These are phyloP conservation scores for Vanrija sp. DNA, from an alignment of 1,284 basidiomycete species.

Conservation along the genomic window DNA sequence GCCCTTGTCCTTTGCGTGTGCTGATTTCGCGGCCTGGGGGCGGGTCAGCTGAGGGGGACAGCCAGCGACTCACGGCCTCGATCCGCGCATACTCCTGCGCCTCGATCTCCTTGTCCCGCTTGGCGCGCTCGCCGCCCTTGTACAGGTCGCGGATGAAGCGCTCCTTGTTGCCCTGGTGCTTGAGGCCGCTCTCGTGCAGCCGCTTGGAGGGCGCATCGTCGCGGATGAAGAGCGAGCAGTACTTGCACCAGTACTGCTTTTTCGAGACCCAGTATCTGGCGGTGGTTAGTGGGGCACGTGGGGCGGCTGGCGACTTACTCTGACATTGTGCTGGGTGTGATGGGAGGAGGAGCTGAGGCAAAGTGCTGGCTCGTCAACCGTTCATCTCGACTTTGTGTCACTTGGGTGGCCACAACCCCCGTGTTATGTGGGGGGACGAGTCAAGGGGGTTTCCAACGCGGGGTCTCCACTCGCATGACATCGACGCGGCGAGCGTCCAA, in stretches of 20 bases:
- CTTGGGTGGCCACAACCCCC: background rate
- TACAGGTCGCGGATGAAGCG: constrained; percentile 87
- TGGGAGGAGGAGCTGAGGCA: no score
- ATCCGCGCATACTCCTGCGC: constrained; percentile 79
- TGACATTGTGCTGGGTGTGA: constrained; percentile 16
- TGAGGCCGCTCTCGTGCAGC: constrained; percentile 88
- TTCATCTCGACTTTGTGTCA: background rate
- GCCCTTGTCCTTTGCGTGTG: background rate
- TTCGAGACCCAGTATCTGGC: constrained; percentile 52
- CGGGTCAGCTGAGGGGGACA: background rate
- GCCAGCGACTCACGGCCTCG: constrained; percentile 63
- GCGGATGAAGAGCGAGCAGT: constrained; percentile 59
- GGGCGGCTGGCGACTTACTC: constrained; percentile 20
- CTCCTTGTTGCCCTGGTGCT: constrained; percentile 92
- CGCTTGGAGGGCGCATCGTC: constrained; percentile 88
- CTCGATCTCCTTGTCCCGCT: constrained; percentile 81
- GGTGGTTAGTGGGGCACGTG: background rate
- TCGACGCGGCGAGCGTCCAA: background rate
- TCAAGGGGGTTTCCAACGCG: background rate
- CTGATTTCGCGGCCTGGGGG: constrained; percentile 27
- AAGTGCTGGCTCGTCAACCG: no score
- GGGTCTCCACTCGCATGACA: background rate
- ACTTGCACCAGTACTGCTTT: constrained; percentile 54
- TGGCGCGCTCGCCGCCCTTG: constrained; percentile 83
- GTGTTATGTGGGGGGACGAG: background rate